Conservation (phyloP, 1,139 yeast genomes). For the Blastobotrys petasosporus region DNA sequence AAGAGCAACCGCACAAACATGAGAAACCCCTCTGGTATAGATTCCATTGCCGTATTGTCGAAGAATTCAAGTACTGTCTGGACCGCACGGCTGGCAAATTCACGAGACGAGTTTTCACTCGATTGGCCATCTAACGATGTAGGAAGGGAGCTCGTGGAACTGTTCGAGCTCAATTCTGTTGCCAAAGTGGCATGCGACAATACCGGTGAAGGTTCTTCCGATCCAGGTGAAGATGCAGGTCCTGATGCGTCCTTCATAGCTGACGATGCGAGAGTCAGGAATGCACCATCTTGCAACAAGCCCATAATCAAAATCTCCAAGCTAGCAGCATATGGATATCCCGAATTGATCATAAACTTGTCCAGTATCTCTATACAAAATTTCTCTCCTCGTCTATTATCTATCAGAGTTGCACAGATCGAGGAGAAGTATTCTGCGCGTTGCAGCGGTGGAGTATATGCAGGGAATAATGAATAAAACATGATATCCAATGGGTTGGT, state of each 20-base stretch:
- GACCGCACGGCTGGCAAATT: conserved; percentile 19
- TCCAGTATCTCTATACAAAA: conserved; percentile 23
- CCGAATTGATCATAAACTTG: conserved; percentile 20
- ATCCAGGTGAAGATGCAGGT: conserved; percentile 19
- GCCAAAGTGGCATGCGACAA: conserved; percentile 20
- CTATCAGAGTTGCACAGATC: conserved; percentile 23
- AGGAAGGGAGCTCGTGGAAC: conserved; percentile 11
- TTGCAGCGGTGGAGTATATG: conserved; percentile 22
- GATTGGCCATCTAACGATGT: conserved; percentile 15
- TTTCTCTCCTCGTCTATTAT: conserved; percentile 21
- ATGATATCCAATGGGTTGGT: conserved; percentile 30
- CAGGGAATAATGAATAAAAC: conserved; percentile 30
- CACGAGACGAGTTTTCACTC: neutral
- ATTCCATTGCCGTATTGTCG: conserved; percentile 21
- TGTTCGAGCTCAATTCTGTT: conserved; percentile 11
- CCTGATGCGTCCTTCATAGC: conserved; percentile 1
- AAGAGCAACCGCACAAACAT: conserved; percentile 21
- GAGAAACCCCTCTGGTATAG: conserved; percentile 23
- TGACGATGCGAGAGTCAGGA: conserved; percentile 15
- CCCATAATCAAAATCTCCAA: conserved; percentile 22
- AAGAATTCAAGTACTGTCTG: conserved; percentile 20
- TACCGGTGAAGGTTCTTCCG: conserved; percentile 25
- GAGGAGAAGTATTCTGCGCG: conserved; percentile 31
- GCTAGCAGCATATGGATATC: conserved; percentile 21
- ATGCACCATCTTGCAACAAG: conserved; percentile 27